Base-by-base conservation (phyloP, 352 stramenopile genomes). In the Pythium folliculosum region DNA sequence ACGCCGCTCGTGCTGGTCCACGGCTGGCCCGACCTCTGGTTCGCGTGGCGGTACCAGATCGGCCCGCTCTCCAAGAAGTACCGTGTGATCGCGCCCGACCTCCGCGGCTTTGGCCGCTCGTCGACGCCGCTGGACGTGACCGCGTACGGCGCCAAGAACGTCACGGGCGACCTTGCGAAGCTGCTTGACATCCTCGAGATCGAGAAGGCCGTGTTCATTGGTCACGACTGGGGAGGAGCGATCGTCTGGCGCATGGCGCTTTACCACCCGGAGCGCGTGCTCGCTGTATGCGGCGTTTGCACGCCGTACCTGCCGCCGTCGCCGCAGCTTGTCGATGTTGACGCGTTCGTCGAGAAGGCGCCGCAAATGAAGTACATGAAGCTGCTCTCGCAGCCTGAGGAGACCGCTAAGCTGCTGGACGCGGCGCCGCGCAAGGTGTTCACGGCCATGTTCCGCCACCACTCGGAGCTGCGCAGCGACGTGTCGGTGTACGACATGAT, bases 1-100 rank as follows among this genome's bases (percentile, higher is more conserved):
- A 60, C 84, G 43, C 74, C 82, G 2, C 63, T 90, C 9, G 76
- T 93, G 44, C 70, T 91, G 63, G 76, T 93, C 49, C 85, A 93
- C 59, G 84, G 82, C 1, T 93, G 81, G 78, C 84, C 84, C 12
- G 84, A 93, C 62, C 69, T 92, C 43, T 92, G 82, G 82, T 91
- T 89, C 50, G 81, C 79, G 9, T 91, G 84, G 82, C 76, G 80
- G 71, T 72, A 82, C 69, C 82, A 91, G 62, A 89, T 91, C 62
- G 69, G 76, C 51, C 72, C 72, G 53, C 70, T 91, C 10, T 72
- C 73, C 44, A 49, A 63, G 3, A 69, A 40, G 22, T 89, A 86
- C 67, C 80, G 80, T 2, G 51, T 89, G 17, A 89, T 91, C 56
- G 80, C 84, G 7, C 78, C 81, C 22, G 82, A 91, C 53, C 63